Conservation (phyloP, 2,329 filamentous ascomycete genomes). For the Venturia pyrina region DNA sequence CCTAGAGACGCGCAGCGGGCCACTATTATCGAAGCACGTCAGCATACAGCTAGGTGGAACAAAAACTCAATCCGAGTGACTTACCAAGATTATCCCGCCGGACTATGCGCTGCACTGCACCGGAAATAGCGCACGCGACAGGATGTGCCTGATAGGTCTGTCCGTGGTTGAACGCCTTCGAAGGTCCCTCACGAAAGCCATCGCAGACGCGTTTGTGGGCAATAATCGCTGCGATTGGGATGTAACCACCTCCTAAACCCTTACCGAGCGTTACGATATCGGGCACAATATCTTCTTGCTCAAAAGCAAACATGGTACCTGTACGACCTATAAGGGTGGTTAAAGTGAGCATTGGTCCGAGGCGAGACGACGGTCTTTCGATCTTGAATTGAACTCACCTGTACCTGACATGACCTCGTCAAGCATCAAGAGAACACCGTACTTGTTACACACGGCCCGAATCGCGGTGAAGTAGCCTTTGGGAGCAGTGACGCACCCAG, state of each 20-base stretch:
- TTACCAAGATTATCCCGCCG: no score
- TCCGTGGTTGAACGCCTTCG: no score
- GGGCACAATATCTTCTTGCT: conserved; percentile 47
- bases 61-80: no score
- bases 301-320: conserved; percentile 52
- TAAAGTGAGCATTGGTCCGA: no score
- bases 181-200: conserved; percentile 22
- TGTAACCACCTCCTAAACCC: conserved; percentile 54
- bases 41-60: no score
- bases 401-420: conserved; percentile 67
- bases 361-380: no score
- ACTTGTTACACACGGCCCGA: conserved; percentile 55
- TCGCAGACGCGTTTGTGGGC: conserved; percentile 43
- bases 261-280: conserved; percentile 61
- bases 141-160: no score
- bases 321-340: conserved; percentile 39
- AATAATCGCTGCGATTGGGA: conserved; percentile 51
- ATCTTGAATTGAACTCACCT: no score
- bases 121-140: no score
- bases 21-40: no score
- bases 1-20: no score
- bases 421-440: conserved; percentile 65
- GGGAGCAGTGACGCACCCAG: conserved; percentile 59
- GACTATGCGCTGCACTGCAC: no score
- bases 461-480: conserved; percentile 62